Base-by-base conservation (phyloP, 2,329 filamentous ascomycete species). In the Stemphylium lycopersici region DNA sequence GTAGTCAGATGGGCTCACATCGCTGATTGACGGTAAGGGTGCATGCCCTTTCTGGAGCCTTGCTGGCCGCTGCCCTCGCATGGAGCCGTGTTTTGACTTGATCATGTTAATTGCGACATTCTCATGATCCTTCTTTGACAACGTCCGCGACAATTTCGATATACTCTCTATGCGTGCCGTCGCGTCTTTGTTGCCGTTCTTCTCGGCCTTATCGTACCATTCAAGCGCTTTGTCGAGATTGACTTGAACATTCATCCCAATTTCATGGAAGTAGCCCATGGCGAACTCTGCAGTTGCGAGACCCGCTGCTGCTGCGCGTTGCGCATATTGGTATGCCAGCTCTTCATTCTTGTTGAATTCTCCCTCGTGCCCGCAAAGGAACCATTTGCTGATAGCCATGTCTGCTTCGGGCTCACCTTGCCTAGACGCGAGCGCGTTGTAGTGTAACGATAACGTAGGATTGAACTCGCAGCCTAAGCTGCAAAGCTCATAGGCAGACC, bases 361-460 rank as follows among this genome's bases (percentile, higher is more conserved):
- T 18, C 89, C 89, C 63, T 98, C 93, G 62, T 95, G 93, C 2
- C 95, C 95, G 69, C 96, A 98, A 24, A 99, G 82, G 72, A 98
- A 99, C 95, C 95, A 99, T 76, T 96, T 95, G 76, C 93, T 98
- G 57, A 99, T 92, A 24, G 93, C 92, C 77, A 99, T 90, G 56
- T 96, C 92, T 0, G 93, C 95, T 73, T 99, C 95, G 0, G 92
- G 83, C 67, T 98, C 92, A 15, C 93, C 93, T 77, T 98, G 95
- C 61, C 90, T 88, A 11, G 95, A 90, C 18, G 95, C 93, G 29
- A 99, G 83, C 33, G 91, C 91, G 70, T 98, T 97, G 79, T 99
- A 99, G 73, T 99, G 95, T 48, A 99, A 78, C 1, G 93, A 98
- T 53, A 96, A 84, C 0, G 91, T 89, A 1, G 95, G 93, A 67